These are phyloP conservation scores for Glarea lozoyensis DNA, from an alignment of 495 filamentous ascomycete species.

Conservation along the genomic window DNA sequence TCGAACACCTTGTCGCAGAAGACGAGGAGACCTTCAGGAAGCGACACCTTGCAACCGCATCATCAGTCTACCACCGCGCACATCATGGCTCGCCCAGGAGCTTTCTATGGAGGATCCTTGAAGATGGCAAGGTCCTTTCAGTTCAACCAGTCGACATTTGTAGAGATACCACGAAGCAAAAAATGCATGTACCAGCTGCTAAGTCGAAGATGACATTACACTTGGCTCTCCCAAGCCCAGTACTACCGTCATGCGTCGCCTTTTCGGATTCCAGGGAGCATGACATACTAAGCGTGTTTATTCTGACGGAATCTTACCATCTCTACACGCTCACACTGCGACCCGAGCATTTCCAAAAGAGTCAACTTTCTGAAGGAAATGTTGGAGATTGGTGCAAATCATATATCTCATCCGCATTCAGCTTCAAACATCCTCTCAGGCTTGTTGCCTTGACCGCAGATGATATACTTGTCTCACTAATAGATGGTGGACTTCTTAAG, in stretches of 20 bases:
- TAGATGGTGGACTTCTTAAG: slow-evolving; percentile 72
- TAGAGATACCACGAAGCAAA: slow-evolving; percentile 62
- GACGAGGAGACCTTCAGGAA: slow-evolving; percentile 68
- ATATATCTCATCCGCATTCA: slow-evolving; percentile 59
- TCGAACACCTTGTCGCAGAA: slow-evolving; percentile 36
- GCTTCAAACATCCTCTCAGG: slow-evolving; percentile 71
- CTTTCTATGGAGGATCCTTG: slow-evolving; percentile 84
- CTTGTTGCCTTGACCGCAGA: slow-evolving; percentile 62
- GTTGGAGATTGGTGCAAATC: slow-evolving; percentile 69
- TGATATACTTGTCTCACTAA: slow-evolving; percentile 69
- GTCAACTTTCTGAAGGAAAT: slow-evolving; percentile 57
- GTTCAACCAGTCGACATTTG: slow-evolving; percentile 75
- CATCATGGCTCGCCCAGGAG: slow-evolving; percentile 64
- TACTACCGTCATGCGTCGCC: slow-evolving; percentile 66
- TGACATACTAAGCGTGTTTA: slow-evolving; percentile 72
- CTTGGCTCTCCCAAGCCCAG: slow-evolving; percentile 62
- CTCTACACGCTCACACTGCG: slow-evolving; percentile 74
- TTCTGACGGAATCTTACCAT: slow-evolving; percentile 66
- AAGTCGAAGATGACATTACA: slow-evolving; percentile 68
- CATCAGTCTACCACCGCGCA: slow-evolving; percentile 76
- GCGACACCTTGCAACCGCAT: slow-evolving; percentile 65
- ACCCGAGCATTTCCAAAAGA: slow-evolving; percentile 68
- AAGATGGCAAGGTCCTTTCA: slow-evolving; percentile 71
- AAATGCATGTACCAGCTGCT: slow-evolving; percentile 44
- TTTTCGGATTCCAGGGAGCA: slow-evolving; percentile 71